These are phyloP conservation scores for Plasmodium ovale DNA, from an alignment of 169 alveolate species.

Conservation along the genomic window DNA sequence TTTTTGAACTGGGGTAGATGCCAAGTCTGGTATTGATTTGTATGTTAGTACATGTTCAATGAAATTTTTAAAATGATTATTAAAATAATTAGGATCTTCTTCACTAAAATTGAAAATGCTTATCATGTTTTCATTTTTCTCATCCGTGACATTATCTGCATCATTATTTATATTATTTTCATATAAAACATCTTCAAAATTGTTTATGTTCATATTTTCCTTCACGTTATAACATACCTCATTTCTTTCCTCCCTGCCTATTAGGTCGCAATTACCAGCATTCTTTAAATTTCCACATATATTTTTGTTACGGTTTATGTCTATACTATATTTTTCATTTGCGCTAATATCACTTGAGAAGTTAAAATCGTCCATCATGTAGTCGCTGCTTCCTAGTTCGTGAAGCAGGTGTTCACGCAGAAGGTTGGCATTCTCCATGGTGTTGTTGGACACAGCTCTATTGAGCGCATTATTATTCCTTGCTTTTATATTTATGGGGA, in stretches of 20 bases:
- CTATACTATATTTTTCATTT: conserved; percentile 24
- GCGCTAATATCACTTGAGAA: conserved; percentile 6
- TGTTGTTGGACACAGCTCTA: not conserved
- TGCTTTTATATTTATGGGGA: conserved; percentile 7
- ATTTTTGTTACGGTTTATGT: not conserved
- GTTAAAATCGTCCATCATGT: not conserved
- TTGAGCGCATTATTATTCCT: conserved; percentile 11
- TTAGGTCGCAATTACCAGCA: not conserved
- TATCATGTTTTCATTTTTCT: conserved; percentile 2
- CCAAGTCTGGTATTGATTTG: too few species aligned
- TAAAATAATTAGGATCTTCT: conserved; percentile 12
- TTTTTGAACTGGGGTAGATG: not conserved
- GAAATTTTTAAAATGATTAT: conserved; percentile 18
- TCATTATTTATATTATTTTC: conserved; percentile 13
- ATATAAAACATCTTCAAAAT: conserved; percentile 4
- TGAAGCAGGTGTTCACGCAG: not conserved
- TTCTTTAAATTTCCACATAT: conserved; percentile 15
- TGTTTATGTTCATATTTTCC: not conserved
- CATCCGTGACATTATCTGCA: not conserved
- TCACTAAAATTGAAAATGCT: conserved; percentile 24
- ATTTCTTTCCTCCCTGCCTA: not conserved
- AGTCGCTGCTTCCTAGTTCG: not conserved
- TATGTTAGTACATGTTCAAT: conserved; percentile 8
- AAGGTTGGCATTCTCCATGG: too few species aligned
- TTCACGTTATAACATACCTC: not conserved